Conservation (phyloP, 164 flowering plant species). For the Berberis thunbergii region DNA sequence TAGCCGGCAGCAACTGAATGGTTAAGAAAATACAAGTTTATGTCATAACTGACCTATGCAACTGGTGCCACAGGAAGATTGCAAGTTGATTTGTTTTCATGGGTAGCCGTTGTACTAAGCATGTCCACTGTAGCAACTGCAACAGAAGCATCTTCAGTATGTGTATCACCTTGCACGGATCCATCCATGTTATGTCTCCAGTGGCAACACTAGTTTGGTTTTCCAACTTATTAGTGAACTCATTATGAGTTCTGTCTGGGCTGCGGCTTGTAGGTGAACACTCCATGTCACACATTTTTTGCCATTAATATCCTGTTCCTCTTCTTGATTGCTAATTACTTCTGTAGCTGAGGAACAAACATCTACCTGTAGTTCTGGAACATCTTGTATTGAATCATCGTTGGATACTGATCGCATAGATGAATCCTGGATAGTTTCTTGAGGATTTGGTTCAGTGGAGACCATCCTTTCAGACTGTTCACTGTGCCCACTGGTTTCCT, state of each 20-base stretch:
- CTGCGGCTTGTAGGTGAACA: slow-evolving; percentile 9
- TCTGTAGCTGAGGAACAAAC: slow-evolving; percentile 12
- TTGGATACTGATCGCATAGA: slow-evolving; percentile 14
- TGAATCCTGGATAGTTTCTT: slow-evolving; percentile 10
- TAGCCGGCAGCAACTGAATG: background rate
- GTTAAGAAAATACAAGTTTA: background rate
- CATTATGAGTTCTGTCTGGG: slow-evolving; percentile 9
- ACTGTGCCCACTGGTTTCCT: slow-evolving; percentile 14
- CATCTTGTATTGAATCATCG: slow-evolving; percentile 13
- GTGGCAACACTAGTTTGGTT: slow-evolving; percentile 2
- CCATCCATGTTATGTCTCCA: slow-evolving; percentile 6
- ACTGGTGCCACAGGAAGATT: slow-evolving; percentile 13
- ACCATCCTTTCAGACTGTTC: slow-evolving; percentile 10
- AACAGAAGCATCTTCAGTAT: slow-evolving; percentile 12
- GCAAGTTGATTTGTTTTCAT: slow-evolving; percentile 15
- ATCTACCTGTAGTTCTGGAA: slow-evolving; percentile 21
- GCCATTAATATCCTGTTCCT: slow-evolving; percentile 12
- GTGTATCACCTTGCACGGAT: slow-evolving; percentile 13
- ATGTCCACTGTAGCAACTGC: slow-evolving; percentile 11
- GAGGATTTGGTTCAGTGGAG: slow-evolving; percentile 14
- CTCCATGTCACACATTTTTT: slow-evolving; percentile 8
- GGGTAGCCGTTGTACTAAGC: slow-evolving; percentile 3
- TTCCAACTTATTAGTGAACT: slow-evolving; percentile 9
- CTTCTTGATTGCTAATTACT: slow-evolving; percentile 11
- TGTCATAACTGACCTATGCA: slow-evolving; percentile 23